Conservation (phyloP, 441 rosid genomes). For the Erodium texanum region DNA sequence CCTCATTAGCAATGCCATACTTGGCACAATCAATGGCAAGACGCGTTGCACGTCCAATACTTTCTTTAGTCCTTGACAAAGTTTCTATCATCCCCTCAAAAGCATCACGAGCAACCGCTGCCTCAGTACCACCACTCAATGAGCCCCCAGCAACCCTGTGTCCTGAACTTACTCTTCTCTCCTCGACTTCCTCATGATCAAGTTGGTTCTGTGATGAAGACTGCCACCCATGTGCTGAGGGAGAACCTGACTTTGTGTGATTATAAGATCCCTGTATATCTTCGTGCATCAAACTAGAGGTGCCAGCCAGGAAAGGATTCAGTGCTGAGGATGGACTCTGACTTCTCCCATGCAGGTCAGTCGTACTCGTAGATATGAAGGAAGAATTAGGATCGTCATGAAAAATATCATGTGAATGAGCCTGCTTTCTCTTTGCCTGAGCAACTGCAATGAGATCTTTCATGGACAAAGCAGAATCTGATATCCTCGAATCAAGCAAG, state of each 20-base stretch:
- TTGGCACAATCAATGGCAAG: slow-evolving; percentile 99
- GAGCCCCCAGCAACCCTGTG: slow-evolving; percentile 61
- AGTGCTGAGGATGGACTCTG: slow-evolving; percentile 43
- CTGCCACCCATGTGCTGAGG: slow-evolving; percentile 44
- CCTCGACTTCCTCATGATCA: slow-evolving; percentile 67
- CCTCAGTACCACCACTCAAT: slow-evolving; percentile 90
- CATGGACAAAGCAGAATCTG: slow-evolving; percentile 68
- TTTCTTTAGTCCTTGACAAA: slow-evolving; percentile 93
- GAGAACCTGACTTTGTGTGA: slow-evolving; percentile 18
- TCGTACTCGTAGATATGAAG: slow-evolving; percentile 28
- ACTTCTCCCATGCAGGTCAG: slow-evolving; percentile 44
- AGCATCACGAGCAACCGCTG: slow-evolving; percentile 97
- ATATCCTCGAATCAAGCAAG: slow-evolving; percentile 40
- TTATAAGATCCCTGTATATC: slow-evolving; percentile 41
- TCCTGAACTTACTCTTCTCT: slow-evolving; percentile 64
- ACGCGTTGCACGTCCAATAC: slow-evolving; percentile 99
- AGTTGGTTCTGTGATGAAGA: slow-evolving; percentile 34
- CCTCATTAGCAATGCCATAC: slow-evolving; percentile 95
- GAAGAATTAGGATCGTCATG: slow-evolving; percentile 38
- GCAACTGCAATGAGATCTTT: slow-evolving; percentile 97
- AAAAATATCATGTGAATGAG: slow-evolving; percentile 12
- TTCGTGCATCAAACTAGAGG: slow-evolving; percentile 26
- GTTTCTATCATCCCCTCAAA: slow-evolving; percentile 99
- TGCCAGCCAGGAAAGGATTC: slow-evolving; percentile 39
- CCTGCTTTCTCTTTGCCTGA: slow-evolving; percentile 83